Evolutionary conservation across 441 rosid genomes (phyloP), one percentile per base, ranked within the genome.

Genomic region (Omphalea diandra): DNA sequence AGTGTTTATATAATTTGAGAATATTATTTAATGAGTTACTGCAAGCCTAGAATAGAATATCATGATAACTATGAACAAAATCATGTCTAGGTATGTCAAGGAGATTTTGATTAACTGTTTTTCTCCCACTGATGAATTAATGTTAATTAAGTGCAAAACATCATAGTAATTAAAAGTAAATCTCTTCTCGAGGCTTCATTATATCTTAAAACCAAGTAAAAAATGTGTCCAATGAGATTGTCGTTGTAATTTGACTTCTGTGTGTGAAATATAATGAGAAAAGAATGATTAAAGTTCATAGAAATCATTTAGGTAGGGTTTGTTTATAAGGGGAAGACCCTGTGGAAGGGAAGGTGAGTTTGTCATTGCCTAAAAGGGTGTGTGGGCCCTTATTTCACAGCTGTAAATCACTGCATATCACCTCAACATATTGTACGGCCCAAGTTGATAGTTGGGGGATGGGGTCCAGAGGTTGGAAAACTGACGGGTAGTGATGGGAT

Each of bases 291-390:
- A 50, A 50, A 50, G 54, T 50, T 50, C n/a, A 50, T 50, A 6
- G 26, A 55, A 55, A 55, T 55, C 35, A 29, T 55, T 55, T 27
- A 55, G 4, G 15, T 27, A 7, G 20, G 54, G n/a, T n/a, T n/a
- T n/a, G n/a, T n/a, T n/a, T n/a, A n/a, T n/a, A n/a, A n/a, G n/a
- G n/a, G n/a, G n/a, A n/a, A n/a, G n/a, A n/a, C n/a, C n/a, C n/a
- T n/a, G n/a, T 5, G 40, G 63, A 60, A 69, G 75, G 77, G 54
- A 56, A 74, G 49, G 66, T 44, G 54, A 12, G 47, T 24, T 67
- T 75, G 79, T 75, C 76, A 70, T 70, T 73, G 80, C 81, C 83
- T 31, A 74, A 77, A 81, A 75, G 59, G 84, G 73, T 68, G 77
- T 35, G 77, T 36, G 71, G 72, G 70, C 18, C 74, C 74, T 54